Evolutionary conservation across 805 yeast species (phyloP), one percentile per base, ranked within the genome.

Genomic region (Starmera pachycereana): DNA sequence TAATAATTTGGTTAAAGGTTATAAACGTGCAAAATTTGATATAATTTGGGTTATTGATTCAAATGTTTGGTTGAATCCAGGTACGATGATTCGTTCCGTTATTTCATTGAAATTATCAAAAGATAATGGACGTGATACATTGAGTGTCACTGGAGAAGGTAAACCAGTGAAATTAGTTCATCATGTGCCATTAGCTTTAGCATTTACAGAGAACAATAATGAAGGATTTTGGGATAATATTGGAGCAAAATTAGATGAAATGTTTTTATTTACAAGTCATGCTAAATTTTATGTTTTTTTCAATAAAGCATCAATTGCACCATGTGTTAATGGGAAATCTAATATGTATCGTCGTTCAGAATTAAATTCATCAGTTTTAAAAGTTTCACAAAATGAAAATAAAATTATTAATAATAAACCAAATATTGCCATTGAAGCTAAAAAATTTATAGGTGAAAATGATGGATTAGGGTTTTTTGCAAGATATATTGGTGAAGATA

Each of bases 251-350:
- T 64, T 86, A 33, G 96, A 87, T 60, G 95, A 87, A 58, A 78
- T 85, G 84, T 87, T 86, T 55, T 62, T 87, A 51, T 68, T 81
- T 38, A 80, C 95, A 1, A 76, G 95, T 1, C 96, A 87, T 61
- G 77, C 89, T 39, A 85, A 85, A 60, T 86, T 88, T 57, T 87
- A 87, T 57, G 77, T 79, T 6, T 78, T 86, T 29, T 75, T 87
- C 53, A 87, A 87, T 56, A 75, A 77, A 44, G 62, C 81, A 9
- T 73, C 80, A 6, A 60, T 84, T 29, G 95, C 95, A 0, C 94
- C 96, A 0, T 87, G 96, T 60, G 92, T 87, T 34, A 87, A 83
- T 66, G 96, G 96, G 9, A 87, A 88, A 54, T 82, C 92, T 8
- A 87, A 87, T 52, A 49, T 87, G 38, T 88, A 83, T 57, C 66